Evolutionary conservation across 495 filamentous ascomycete genomes (phyloP).

Genomic region (Penicillium fimorum): DNA sequence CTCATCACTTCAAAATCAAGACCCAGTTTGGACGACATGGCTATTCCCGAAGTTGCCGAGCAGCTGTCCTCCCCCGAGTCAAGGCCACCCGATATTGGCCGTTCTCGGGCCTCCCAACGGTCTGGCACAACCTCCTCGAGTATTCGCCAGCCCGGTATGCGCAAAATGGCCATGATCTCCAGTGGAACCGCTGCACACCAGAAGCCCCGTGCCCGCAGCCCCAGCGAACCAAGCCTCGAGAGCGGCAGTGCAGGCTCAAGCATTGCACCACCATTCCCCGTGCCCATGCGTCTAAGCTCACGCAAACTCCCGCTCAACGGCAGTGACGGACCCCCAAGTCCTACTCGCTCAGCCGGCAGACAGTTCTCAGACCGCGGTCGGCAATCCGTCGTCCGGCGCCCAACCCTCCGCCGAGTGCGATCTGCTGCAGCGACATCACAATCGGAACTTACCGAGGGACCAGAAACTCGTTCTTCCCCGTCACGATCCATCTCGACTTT

Average conservation of each 20-base stretch:
- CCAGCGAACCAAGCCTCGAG: slow-evolving; percentile 64
- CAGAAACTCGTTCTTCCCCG: slow-evolving; percentile 62
- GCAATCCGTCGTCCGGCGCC: slow-evolving; percentile 35
- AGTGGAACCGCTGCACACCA: slow-evolving; percentile 72
- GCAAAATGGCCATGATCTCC: slow-evolving; percentile 69
- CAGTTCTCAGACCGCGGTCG: slow-evolving; percentile 42
- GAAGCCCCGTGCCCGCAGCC: slow-evolving; percentile 63
- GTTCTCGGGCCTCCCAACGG: slow-evolving; percentile 24
- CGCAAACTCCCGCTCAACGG: slow-evolving; percentile 66
- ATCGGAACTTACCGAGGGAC: slow-evolving; percentile 39
- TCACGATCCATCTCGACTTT: slow-evolving; percentile 64
- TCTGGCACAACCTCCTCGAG: slow-evolving; percentile 23
- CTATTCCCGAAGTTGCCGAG: slow-evolving; percentile 43
- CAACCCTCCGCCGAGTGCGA: slow-evolving; percentile 71
- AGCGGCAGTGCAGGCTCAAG: slow-evolving; percentile 47
- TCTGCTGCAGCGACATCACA: slow-evolving; percentile 73
- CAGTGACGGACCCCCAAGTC: slow-evolving; percentile 78
- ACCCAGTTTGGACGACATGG: slow-evolving; percentile 34
- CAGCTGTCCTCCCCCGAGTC: slow-evolving; percentile 37
- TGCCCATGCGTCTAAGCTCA: slow-evolving; percentile 85
- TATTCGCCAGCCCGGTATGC: slow-evolving; percentile 53
- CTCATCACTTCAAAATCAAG: slow-evolving; percentile 40
- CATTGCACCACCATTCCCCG: slow-evolving; percentile 76
- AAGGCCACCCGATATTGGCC: slow-evolving; percentile 24
- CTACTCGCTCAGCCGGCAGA: slow-evolving; percentile 58